These are phyloP conservation scores for Aspergillus versicolor DNA, from an alignment of 2,329 filamentous ascomycete species.

Conservation along the genomic window DNA sequence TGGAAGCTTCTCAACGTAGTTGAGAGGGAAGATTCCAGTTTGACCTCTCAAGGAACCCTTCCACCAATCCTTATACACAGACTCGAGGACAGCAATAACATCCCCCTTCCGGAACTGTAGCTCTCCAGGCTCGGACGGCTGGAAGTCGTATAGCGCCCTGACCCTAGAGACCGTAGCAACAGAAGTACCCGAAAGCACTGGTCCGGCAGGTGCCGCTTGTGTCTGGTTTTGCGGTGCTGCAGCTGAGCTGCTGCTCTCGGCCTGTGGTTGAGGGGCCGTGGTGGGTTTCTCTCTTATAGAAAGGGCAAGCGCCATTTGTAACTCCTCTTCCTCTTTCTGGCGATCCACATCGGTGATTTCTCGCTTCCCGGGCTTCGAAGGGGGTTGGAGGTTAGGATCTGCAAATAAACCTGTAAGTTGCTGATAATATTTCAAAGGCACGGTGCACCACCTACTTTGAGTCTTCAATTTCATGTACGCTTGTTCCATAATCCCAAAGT, in stretches of 20 bases:
- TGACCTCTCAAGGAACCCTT: conserved; percentile 91
- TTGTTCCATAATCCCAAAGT: conserved; percentile 96
- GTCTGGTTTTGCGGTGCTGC: conserved; percentile 36
- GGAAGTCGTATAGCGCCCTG: conserved; percentile 89
- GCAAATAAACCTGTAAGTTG: conserved; percentile 36
- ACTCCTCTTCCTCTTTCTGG: conserved; percentile 93
- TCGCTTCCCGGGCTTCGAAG: conserved; percentile 90
- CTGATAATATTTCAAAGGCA: neutral
- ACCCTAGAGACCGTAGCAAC: conserved; percentile 95
- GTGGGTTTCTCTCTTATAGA: conserved; percentile 81
- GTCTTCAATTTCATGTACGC: conserved; percentile 85
- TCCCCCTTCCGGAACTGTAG: conserved; percentile 96
- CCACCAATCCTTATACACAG: conserved; percentile 99
- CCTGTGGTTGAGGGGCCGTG: conserved; percentile 34
- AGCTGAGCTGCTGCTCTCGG: conserved; percentile 37
- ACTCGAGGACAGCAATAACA: conserved; percentile 94
- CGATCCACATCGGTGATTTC: conserved; percentile 86
- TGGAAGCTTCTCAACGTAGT: conserved; percentile 96
- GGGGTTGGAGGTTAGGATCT: conserved; percentile 87
- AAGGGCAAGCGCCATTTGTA: conserved; percentile 92
- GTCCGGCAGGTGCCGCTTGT: conserved; percentile 50
- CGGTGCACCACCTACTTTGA: conserved; percentile 50
- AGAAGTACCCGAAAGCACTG: conserved; percentile 78
- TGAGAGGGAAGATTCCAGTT: conserved; percentile 95
- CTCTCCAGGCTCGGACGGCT: conserved; percentile 89